Base-by-base conservation (phyloP, 768 basidiomycete genomes). In the Fibroporia radiculosa region DNA sequence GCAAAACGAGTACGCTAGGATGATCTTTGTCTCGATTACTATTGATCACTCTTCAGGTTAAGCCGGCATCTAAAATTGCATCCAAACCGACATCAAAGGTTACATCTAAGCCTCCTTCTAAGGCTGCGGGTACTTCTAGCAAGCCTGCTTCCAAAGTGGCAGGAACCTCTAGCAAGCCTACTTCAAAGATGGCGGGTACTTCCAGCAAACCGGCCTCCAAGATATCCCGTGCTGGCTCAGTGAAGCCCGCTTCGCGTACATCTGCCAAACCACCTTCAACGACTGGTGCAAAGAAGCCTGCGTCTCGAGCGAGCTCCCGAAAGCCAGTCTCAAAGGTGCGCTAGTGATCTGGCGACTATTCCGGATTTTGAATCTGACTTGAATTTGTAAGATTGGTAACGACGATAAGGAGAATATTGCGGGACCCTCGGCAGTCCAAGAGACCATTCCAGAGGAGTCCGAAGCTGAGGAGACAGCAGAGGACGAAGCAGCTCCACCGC, bases 251-350 rank as follows among this genome's bases (percentile, higher is more conserved):
- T 5, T 70, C 70, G 31, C 67, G 63, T 53, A 66, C 55, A 2
- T 50, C 54, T 27, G 47, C 57, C 0, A 72, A 68, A 48, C 71
- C 70, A 5, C 54, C 68, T 27, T 69, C 67, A 42, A 63, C 61
- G 5, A 52, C 55, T 3, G 53, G 66, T 18, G 63, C 66, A 14
- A 72, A 62, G 41, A 80, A 80, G 58, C 77, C 80, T 6, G 65
- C 74, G 16, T 80, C 78, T 40, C 66, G 75, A 52, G 78, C 77
- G 23, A 65, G 68, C 24, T 80, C 78, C 12, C 77, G 72, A 70
- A 81, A 80, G 61, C 79, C 80, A 45, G 67, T 64, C n/a, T 80
- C 78, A 38, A 82, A 79, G 76, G 80, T 67, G 55, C n/a, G n/a
- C n/a, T n/a, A n/a, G n/a, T n/a, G n/a, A n/a, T n/a, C 22, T 16